Evolutionary conservation across 805 yeast species (phyloP).

Genomic region (Diddensiella transvaalensis): DNA sequence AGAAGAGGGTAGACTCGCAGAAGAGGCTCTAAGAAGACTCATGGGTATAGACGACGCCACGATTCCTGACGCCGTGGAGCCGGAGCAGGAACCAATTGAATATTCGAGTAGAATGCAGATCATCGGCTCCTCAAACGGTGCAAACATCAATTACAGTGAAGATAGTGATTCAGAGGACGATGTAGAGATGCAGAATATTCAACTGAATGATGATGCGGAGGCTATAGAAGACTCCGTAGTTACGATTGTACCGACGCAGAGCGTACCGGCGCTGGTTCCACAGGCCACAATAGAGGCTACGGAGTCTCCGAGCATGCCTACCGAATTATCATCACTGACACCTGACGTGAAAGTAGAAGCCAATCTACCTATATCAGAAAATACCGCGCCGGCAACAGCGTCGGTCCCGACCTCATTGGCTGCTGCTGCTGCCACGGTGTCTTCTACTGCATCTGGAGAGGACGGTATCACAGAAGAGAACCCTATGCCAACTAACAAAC

Average conservation of each 20-base stretch:
- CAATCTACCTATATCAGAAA: too few species aligned
- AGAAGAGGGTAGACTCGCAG: constrained; percentile 77
- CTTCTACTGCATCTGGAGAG: background rate
- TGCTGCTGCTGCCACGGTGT: background rate
- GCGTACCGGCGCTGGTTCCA: background rate
- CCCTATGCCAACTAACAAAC: constrained; percentile 9
- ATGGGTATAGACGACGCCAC: constrained; percentile 31
- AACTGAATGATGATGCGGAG: constrained; percentile 1
- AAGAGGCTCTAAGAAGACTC: constrained; percentile 65
- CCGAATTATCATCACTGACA: background rate
- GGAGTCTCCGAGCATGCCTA: background rate
- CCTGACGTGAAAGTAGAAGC: background rate
- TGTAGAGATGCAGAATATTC: background rate
- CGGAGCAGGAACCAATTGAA: constrained; percentile 15
- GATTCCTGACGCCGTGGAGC: constrained; percentile 12
- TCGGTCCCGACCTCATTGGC: background rate
- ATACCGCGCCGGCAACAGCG: background rate
- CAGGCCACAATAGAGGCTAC: background rate
- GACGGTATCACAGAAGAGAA: background rate
- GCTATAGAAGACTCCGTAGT: background rate
- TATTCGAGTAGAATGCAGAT: background rate
- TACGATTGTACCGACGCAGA: background rate
- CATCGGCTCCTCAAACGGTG: background rate
- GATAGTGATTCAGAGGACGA: constrained; percentile 10
- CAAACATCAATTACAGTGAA: constrained; percentile 3